Base-by-base conservation (phyloP, 371 early-diverging fungal species). In the Phascolomyces articulosus region DNA sequence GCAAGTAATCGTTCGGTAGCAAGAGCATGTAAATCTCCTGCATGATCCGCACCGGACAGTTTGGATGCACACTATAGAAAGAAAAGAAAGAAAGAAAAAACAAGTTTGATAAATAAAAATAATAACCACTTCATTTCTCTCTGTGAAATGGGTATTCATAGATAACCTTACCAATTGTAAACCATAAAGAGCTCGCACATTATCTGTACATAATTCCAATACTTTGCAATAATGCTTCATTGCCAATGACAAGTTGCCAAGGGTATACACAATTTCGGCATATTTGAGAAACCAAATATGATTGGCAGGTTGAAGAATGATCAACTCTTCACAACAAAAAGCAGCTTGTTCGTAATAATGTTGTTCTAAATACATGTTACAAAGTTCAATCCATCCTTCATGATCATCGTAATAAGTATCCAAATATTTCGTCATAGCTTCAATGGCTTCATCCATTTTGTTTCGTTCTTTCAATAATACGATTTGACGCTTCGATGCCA, bases 341-440 rank as follows among this genome's bases (percentile, higher is more conserved):
- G 91, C 91, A 2, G 98, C 96, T 72, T 95, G 95, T 54, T 87
- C 86, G 64, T 88, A 93, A 86, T 88, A 74, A 64, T 87, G 73
- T 38, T 86, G 79, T 2, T 59, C 71, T 18, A 93, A 64, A 72
- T 97, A 96, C 53, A 90, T 71, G 47, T 85, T 75, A 11, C 90
- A 84, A 29, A 97, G 82, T 64, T 95, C 91, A 0, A 90, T 66
- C 98, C 98, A 97, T 3, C 85, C 93, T 70, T 96, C 96, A 63
- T 85, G 78, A 70, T 97, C 97, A 47, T 89, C 90, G 40, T 86
- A 88, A 67, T 91, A 90, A 21, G 86, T 85, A 72, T 96, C 96
- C 59, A 96, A 71, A 62, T 94, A 93, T 38, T 80, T 70, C 49
- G 86, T 84, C 29, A 96, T 77, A 4, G 85, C 85, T 21, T 79